Conservation (phyloP, 2,329 filamentous ascomycete species). For the Fusarium sp. region DNA sequence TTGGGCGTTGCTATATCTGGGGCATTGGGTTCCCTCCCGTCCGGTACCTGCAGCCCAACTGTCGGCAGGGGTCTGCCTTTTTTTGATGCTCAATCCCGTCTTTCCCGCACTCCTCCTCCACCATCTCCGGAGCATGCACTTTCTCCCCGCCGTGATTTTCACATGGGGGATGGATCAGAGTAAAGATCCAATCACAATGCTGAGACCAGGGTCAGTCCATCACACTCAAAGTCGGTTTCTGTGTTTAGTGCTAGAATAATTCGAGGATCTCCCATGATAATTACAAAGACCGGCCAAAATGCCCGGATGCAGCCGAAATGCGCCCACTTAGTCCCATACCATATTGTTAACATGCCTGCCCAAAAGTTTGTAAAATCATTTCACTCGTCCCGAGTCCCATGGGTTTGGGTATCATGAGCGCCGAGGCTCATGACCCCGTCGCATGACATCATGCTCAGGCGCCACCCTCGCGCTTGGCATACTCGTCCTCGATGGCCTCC, state of each 20-base stretch:
- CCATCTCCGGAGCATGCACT: slow-evolving; percentile 12
- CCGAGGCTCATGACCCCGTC: slow-evolving; percentile 30
- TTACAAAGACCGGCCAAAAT: slow-evolving; percentile 11
- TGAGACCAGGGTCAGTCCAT: slow-evolving; percentile 1
- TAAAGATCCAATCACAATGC: slow-evolving; percentile 15
- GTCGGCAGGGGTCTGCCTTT: slow-evolving; percentile 22
- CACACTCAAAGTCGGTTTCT: slow-evolving; percentile 17
- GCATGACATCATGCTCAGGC: slow-evolving; percentile 54
- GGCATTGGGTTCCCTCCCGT: slow-evolving; percentile 36
- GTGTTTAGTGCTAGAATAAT: slow-evolving; percentile 10
- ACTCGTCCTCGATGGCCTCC: slow-evolving; percentile 69
- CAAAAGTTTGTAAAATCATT: slow-evolving; percentile 7
- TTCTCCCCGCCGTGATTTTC: slow-evolving; percentile 15
- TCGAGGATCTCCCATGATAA: not conserved
- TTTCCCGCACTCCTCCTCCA: slow-evolving; percentile 23
- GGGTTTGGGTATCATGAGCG: not conserved
- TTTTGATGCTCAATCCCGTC: slow-evolving; percentile 14
- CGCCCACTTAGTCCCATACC: slow-evolving; percentile 12
- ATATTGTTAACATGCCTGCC: slow-evolving; percentile 6
- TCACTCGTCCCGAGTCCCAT: slow-evolving; percentile 7
- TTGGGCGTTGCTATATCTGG: slow-evolving; percentile 28
- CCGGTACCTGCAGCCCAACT: slow-evolving; percentile 41
- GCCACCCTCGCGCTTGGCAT: slow-evolving; percentile 68
- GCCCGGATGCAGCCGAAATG: slow-evolving; percentile 3
- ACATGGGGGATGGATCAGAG: slow-evolving; percentile 11